phyloP scores from a whole-genome alignment of 1,139 yeast genomes.

The Candida dubliniensis region DNA sequence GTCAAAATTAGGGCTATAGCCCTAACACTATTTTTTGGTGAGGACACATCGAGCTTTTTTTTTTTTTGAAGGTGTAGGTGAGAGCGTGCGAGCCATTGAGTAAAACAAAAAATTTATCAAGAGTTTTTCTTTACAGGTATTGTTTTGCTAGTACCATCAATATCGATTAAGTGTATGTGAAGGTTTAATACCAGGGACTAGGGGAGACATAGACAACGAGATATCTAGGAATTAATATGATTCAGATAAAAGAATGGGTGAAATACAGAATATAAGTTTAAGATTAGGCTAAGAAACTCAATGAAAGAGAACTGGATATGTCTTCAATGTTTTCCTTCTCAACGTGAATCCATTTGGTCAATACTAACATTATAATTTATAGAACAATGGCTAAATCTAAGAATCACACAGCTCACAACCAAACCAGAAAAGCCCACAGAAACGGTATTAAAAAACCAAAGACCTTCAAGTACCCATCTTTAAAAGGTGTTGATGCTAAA shows the following conservation, averaged over 20 bases:
- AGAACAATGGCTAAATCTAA: conserved; percentile 90
- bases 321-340: neutral
- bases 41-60: neutral
- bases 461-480: conserved; percentile 96
- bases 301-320: no score
- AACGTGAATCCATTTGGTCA: neutral
- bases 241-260: neutral
- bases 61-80: neutral
- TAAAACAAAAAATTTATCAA: conserved; percentile 1
- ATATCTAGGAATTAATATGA: neutral
- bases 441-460: conserved; percentile 99
- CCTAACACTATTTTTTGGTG: neutral
- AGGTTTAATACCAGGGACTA: neutral
- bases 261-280: no score
- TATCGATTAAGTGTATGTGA: conserved; percentile 7
- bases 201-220: neutral
- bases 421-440: conserved; percentile 99
- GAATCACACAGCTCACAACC: conserved; percentile 99
- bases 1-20: conserved; percentile 5
- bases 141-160: conserved; percentile 1
- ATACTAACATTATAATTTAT: conserved; percentile 28
- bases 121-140: neutral
- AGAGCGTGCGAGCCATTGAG: neutral
- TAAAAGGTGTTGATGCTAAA: conserved; percentile 98
- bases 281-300: no score